Evolutionary conservation across 2,329 filamentous ascomycete species (phyloP).

Genomic region (Aspergillus glaucus): DNA sequence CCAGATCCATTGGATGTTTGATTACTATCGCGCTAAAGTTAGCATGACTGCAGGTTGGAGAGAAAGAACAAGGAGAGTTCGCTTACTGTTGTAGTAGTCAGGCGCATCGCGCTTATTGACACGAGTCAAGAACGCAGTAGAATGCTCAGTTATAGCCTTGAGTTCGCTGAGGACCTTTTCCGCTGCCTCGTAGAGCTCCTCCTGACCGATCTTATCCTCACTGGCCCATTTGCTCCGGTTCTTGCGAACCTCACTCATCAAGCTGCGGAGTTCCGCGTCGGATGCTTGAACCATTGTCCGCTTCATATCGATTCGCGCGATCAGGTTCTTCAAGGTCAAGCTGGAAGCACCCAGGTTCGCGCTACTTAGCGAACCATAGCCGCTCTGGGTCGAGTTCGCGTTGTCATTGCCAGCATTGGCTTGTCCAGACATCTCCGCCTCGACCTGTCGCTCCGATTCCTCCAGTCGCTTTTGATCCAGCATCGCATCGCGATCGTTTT

Average conservation of each 20-base stretch:
- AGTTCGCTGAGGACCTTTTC: constrained; percentile 97
- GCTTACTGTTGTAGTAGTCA: constrained; percentile 84
- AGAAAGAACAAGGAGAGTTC: not conserved
- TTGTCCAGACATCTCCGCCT: constrained; percentile 79
- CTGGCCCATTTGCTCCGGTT: constrained; percentile 98
- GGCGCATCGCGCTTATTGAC: constrained; percentile 97
- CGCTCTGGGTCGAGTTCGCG: constrained; percentile 51
- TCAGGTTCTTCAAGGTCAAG: constrained; percentile 92
- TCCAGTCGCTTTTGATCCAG: constrained; percentile 94
- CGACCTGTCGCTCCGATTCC: constrained; percentile 90
- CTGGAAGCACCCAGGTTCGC: constrained; percentile 94
- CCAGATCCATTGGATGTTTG: constrained; percentile 96
- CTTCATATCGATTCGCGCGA: constrained; percentile 90
- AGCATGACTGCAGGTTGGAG: not conserved
- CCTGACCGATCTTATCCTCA: constrained; percentile 94
- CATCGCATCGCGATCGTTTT: constrained; percentile 95
- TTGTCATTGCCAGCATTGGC: constrained; percentile 49
- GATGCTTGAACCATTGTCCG: constrained; percentile 84
- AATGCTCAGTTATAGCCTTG: constrained; percentile 95
- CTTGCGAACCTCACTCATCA: constrained; percentile 97
- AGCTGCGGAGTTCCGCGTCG: constrained; percentile 80
- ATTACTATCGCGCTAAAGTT: constrained; percentile 55
- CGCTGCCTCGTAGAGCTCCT: constrained; percentile 92
- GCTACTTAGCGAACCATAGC: constrained; percentile 83
- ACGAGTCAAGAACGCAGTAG: constrained; percentile 85